A percentile compares a stretch with the other conserved stretches of the same genome.
These are phyloP conservation scores for Dionaea muscipula DNA, from an alignment of 179 eudicot species.

Conservation along the genomic window DNA sequence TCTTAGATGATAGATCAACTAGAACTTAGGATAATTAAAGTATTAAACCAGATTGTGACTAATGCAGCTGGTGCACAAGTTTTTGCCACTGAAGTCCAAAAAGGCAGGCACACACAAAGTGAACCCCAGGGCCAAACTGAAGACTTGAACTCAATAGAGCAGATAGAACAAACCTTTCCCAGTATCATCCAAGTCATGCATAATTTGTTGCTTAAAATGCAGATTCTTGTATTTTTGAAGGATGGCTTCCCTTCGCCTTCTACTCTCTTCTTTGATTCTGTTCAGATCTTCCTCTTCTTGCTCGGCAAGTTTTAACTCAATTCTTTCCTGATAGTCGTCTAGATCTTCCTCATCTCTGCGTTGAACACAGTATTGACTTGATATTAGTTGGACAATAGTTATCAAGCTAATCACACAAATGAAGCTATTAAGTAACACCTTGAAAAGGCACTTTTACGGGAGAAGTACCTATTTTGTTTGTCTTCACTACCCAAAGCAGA, in stretches of 20 bases:
- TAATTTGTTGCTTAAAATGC: slow-evolving; percentile 33
- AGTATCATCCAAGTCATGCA: slow-evolving; percentile 11
- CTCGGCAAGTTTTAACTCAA: slow-evolving; percentile 47
- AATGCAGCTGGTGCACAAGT: too few relatives aligned
- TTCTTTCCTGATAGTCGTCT: slow-evolving; percentile 46
- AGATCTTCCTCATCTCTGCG: slow-evolving; percentile 52
- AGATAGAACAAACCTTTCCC: slow-evolving; percentile 22
- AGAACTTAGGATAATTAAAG: too few relatives aligned
- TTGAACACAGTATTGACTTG: too few relatives aligned
- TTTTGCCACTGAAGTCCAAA: too few relatives aligned
- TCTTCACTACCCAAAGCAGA: slow-evolving; percentile 16
- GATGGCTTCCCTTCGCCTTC: slow-evolving; percentile 89
- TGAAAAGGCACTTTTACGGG: background rate
- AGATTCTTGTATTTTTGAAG: slow-evolving; percentile 63
- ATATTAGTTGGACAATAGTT: background rate
- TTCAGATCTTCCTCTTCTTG: slow-evolving; percentile 88
- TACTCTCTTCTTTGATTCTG: slow-evolving; percentile 88
- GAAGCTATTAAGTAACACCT: background rate
- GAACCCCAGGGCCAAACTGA: background rate
- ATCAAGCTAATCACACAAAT: background rate
- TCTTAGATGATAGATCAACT: too few relatives aligned
- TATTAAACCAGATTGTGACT: too few relatives aligned
- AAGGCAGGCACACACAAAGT: too few relatives aligned
- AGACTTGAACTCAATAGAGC: background rate
- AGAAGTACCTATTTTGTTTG: slow-evolving; percentile 35